phyloP scores from a whole-genome alignment of 2,329 filamentous ascomycete genomes.

The Clarireedia paspali region DNA sequence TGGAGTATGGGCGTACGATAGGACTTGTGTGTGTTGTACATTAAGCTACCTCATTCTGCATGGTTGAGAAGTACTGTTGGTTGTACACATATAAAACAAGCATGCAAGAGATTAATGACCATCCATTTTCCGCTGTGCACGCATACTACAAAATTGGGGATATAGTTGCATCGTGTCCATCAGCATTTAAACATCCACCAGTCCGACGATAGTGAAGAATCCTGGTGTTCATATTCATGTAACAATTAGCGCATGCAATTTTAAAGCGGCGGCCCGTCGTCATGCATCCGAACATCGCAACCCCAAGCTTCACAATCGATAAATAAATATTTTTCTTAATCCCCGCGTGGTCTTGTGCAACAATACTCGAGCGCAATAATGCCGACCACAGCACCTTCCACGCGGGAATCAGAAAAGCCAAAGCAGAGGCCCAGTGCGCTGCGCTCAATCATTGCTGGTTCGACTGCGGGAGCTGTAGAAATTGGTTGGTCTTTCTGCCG shows the following conservation, averaged over 20 bases:
- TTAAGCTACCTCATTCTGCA: constrained; percentile 6
- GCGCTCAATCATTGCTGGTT: constrained; percentile 85
- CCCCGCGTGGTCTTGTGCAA: background rate
- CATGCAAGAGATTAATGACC: too few species aligned
- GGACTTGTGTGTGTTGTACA: constrained; percentile 10
- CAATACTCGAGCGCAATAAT: background rate
- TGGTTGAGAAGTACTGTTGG: too few species aligned
- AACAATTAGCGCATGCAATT: background rate
- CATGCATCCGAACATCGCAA: constrained; percentile 2
- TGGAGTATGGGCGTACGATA: background rate
- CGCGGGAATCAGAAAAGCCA: constrained; percentile 27
- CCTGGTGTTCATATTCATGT: too few species aligned
- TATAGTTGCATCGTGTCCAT: too few species aligned
- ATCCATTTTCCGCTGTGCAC: too few species aligned
- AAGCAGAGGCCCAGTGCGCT: constrained; percentile 62
- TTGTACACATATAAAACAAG: too few species aligned
- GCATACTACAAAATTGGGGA: too few species aligned
- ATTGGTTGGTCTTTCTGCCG: constrained; percentile 53
- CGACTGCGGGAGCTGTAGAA: constrained; percentile 89
- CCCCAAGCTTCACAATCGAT: background rate
- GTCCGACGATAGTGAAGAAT: too few species aligned
- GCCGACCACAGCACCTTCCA: background rate
- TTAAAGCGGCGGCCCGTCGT: constrained; percentile 8
- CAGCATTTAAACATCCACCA: too few species aligned
- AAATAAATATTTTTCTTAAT: background rate